Evolutionary conservation across 768 basidiomycete species (phyloP).

Genomic region (Trichaptum fuscoviolaceum): DNA sequence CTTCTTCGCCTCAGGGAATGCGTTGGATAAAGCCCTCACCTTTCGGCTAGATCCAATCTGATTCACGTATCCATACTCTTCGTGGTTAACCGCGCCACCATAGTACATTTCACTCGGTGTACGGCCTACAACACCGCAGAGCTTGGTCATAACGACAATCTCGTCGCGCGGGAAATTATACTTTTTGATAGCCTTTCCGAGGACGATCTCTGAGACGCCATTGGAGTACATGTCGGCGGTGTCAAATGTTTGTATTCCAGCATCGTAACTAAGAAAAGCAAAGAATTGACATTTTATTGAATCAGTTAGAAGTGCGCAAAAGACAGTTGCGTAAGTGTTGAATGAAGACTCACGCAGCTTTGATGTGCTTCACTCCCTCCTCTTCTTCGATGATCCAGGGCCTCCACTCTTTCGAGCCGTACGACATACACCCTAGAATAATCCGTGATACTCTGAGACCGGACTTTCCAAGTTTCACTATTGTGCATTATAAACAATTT

Average conservation of each 20-base stretch:
- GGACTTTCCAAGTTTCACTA: conserved; percentile 45
- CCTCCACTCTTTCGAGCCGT: conserved; percentile 49
- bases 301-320: too few species aligned
- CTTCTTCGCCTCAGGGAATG: background rate
- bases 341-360: conserved; percentile 35
- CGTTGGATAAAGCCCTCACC: conserved; percentile 19
- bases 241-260: conserved; percentile 59
- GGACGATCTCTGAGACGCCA: conserved; percentile 33
- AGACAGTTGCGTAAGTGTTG: too few species aligned
- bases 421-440: conserved; percentile 62
- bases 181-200: conserved; percentile 44
- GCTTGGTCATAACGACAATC: conserved; percentile 48
- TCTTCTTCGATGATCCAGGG: conserved; percentile 48
- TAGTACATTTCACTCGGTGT: conserved; percentile 12
- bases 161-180: conserved; percentile 40
- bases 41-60: conserved; percentile 43
- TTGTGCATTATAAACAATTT: background rate
- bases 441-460: conserved; percentile 62
- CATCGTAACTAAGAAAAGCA: conserved; percentile 37
- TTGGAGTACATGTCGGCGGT: conserved; percentile 48
- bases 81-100: conserved; percentile 11
- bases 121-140: conserved; percentile 18
- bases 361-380: conserved; percentile 40
- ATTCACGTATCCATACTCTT: conserved; percentile 45
- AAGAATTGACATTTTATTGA: too few species aligned